Conservation (phyloP, 73 alveolate species). For the Blepharisma japonicum region DNA sequence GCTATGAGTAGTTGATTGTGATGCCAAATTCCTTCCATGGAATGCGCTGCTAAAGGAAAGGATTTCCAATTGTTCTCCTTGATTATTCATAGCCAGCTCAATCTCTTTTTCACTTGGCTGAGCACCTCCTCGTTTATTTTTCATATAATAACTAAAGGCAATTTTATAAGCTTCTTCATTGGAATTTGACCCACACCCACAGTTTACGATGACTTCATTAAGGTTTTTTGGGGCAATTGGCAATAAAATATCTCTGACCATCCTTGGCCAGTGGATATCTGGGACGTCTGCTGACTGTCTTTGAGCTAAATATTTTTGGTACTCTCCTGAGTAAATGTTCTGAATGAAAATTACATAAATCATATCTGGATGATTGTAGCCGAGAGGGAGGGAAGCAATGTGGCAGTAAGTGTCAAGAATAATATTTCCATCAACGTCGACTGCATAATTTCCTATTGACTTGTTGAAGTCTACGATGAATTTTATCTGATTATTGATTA, state of each 20-base stretch:
- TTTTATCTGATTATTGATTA: not conserved
- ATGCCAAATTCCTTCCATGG: constrained; percentile 30
- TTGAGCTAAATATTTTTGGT: not conserved
- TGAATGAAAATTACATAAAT: not conserved
- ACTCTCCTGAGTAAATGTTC: not conserved
- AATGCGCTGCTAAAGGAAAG: constrained; percentile 26
- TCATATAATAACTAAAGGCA: constrained; percentile 23
- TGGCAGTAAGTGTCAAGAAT: constrained; percentile 40
- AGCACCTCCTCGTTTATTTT: not conserved
- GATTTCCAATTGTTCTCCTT: not conserved
- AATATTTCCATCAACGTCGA: constrained; percentile 44
- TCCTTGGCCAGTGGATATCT: not conserved
- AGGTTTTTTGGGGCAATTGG: constrained; percentile 20
- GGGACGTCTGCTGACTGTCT: not conserved
- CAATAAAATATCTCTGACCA: constrained; percentile 7
- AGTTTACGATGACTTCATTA: constrained; percentile 15
- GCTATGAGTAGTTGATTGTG: not conserved
- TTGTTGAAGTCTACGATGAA: constrained; percentile 19
- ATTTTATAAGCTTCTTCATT: constrained; percentile 7
- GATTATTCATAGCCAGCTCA: too few relatives aligned
- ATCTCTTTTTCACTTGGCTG: too few relatives aligned
- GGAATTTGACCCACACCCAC: constrained; percentile 25
- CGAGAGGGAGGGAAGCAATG: constrained; percentile 42
- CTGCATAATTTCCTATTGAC: constrained; percentile 45
- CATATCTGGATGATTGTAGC: constrained; percentile 44